A percentile compares a stretch with the other conserved stretches of the same genome.
phyloP scores from a whole-genome alignment of 225 moss, liverwort and hornwort species.

The Sphagnum tenellum region DNA sequence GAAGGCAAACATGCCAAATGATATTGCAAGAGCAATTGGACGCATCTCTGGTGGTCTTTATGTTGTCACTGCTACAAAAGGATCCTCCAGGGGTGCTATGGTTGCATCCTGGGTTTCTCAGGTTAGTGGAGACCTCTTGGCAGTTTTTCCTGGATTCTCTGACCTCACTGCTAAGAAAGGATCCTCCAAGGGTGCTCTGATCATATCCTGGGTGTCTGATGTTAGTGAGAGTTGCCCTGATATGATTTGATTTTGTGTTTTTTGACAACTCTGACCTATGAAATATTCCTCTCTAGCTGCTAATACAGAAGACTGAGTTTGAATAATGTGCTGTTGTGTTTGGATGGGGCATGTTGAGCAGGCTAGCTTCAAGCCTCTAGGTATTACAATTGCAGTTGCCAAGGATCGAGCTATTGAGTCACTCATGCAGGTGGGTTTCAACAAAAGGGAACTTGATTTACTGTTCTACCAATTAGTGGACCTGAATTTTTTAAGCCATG shows the following conservation, averaged over 20 bases:
- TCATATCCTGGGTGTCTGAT: conserved; percentile 97
- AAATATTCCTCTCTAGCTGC: too few species aligned
- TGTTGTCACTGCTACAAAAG: conserved; percentile 83
- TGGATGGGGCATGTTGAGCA: conserved; percentile 16
- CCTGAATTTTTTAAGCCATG: too few species aligned
- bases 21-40: conserved; percentile 85
- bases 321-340: too few species aligned
- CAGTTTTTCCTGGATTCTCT: conserved; percentile 41
- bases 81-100: conserved; percentile 79
- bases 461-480: too few species aligned
- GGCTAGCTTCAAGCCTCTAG: conserved; percentile 90
- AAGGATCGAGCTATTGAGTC: conserved; percentile 99
- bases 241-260: too few species aligned
- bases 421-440: conserved; percentile 70
- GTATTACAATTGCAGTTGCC: conserved; percentile 87
- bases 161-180: conserved; percentile 88
- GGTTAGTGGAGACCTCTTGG: conserved; percentile 15
- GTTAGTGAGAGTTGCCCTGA: conserved; percentile 12
- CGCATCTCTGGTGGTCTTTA: conserved; percentile 93
- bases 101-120: conserved; percentile 98
- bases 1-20: conserved; percentile 66
- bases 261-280: too few species aligned
- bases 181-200: conserved; percentile 74
- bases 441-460: too few species aligned
- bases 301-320: too few species aligned